A percentile compares a stretch with the other conserved stretches of the same genome.
These are phyloP conservation scores for Fusarium sp. DNA, from an alignment of 2,329 filamentous ascomycete species.

Conservation along the genomic window DNA sequence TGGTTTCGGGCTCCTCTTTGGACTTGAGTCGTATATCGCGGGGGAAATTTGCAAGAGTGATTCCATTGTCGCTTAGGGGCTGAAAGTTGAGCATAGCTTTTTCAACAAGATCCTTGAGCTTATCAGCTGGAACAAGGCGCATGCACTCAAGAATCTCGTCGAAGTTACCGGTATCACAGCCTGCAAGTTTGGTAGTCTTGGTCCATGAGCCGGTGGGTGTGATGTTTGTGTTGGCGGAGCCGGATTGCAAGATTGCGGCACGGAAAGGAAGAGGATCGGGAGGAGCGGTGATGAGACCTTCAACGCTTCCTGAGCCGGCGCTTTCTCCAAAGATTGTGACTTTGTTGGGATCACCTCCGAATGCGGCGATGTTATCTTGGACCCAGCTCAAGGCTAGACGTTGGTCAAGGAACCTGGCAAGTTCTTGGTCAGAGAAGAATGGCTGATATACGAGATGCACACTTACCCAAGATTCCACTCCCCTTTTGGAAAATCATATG, in stretches of 20 bases:
- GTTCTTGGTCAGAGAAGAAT: neutral
- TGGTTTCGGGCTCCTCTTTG: neutral
- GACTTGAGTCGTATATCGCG: slow-evolving; percentile 34
- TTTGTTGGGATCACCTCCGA: slow-evolving; percentile 61
- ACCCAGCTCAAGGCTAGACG: slow-evolving; percentile 64
- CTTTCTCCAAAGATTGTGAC: slow-evolving; percentile 68
- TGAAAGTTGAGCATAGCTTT: slow-evolving; percentile 37
- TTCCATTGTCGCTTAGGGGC: slow-evolving; percentile 40
- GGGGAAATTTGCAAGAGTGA: slow-evolving; percentile 40
- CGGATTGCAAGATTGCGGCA: slow-evolving; percentile 49
- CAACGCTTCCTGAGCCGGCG: slow-evolving; percentile 68
- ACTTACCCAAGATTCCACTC: slow-evolving; percentile 46
- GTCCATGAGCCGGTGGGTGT: slow-evolving; percentile 32
- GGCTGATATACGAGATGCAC: fast-evolving
- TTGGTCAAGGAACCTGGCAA: slow-evolving; percentile 51
- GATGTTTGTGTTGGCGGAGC: slow-evolving; percentile 22
- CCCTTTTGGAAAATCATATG: slow-evolving; percentile 37
- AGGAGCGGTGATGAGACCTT: slow-evolving; percentile 46
- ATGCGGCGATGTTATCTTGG: slow-evolving; percentile 62
- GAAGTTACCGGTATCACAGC: slow-evolving; percentile 21
- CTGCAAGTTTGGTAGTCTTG: slow-evolving; percentile 11
- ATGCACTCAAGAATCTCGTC: slow-evolving; percentile 41
- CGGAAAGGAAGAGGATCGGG: slow-evolving; percentile 49
- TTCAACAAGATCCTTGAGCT: slow-evolving; percentile 38
- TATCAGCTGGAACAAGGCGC: slow-evolving; percentile 33